Evolutionary conservation across 2,329 filamentous ascomycete genomes (phyloP).

Genomic region (Ceratocystis cacaofunesta): DNA sequence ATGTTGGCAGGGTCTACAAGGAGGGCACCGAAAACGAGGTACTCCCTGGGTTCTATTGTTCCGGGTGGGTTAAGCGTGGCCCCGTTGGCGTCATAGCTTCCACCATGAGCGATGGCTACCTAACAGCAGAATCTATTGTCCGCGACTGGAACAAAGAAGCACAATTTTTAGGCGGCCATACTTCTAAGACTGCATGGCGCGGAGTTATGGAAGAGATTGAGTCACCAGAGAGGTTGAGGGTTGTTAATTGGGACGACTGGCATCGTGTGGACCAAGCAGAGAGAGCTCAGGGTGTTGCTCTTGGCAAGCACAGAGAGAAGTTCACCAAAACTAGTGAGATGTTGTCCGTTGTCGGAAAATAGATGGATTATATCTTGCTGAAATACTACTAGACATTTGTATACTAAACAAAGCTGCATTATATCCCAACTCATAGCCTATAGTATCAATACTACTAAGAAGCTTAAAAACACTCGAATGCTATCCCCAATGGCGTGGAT

Average conservation of each 20-base stretch:
- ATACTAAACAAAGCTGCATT: background rate
- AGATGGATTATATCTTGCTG: background rate
- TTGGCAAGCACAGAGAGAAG: conserved; percentile 67
- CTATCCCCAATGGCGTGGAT: conserved; percentile 16
- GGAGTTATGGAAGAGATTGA: conserved; percentile 45
- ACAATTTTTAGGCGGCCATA: conserved; percentile 26
- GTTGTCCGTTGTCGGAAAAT: conserved; percentile 30
- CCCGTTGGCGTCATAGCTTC: conserved; percentile 91
- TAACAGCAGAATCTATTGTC: conserved; percentile 68
- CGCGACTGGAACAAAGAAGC: conserved; percentile 50
- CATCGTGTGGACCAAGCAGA: conserved; percentile 66
- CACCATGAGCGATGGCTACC: conserved; percentile 90
- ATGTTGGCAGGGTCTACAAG: conserved; percentile 50
- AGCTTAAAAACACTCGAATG: conserved; percentile 19
- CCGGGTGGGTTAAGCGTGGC: conserved; percentile 91
- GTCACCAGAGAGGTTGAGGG: conserved; percentile 22
- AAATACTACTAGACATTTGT: conserved; percentile 1
- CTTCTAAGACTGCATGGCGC: conserved; percentile 51
- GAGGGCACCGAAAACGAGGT: conserved; percentile 23
- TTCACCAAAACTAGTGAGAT: conserved; percentile 44
- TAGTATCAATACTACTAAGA: background rate
- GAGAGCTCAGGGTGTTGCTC: conserved; percentile 44
- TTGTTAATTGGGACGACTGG: conserved; percentile 76
- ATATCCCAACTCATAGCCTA: background rate
- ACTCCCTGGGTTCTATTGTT: conserved; percentile 67